Base-by-base conservation (phyloP, 2,329 filamentous ascomycete species). In the Elsinoe arachidis region DNA sequence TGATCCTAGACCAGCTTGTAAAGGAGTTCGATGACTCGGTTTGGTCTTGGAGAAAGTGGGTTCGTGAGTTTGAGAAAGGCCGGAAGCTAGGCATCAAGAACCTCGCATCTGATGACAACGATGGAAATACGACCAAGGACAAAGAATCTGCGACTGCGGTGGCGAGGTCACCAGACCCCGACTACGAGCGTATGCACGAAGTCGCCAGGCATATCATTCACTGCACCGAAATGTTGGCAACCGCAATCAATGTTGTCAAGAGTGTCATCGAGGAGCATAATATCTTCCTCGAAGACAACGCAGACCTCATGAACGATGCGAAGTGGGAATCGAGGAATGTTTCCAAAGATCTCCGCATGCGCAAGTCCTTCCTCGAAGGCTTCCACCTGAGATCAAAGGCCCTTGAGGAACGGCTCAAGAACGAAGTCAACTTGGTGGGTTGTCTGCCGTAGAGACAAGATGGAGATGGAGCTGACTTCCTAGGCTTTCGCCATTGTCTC, bases 361-460 rank as follows among this genome's bases (percentile, higher is more conserved):
- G 60, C 10, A 60, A 46, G 15, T 58, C 60, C 3, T 47, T 66
- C 21, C 58, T 66, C 1, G 35, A 62, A 53, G 57, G 58, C 38
- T 58, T 64, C 23, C 58, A 62, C 12, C 52, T 55, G 23, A 61
- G 63, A 19, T 61, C 61, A 5, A 41, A 60, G 34, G 61, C 63
- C 2, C 53, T 65, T 9, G 61, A 63, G 44, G 57, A 56, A n/a
- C 58, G 64, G 5, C 35, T 67, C 3, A 37, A 58, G 12, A 66
- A 67, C 43, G 64, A 67, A 56, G 64, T 67, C 49, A 62, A 60
- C 26, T 54, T 67, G 56, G 63, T 62, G 15, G 34, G 56, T 58
- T 58, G 12, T 66, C 5, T 11, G 9, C n/a, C n/a, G 4, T 35
- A 7, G 1, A 35, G 6, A 15, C 10, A 46, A 38, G 12, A 5